Evolutionary conservation across 2,329 filamentous ascomycete genomes (phyloP).

Genomic region (Penicillium brasilianum): DNA sequence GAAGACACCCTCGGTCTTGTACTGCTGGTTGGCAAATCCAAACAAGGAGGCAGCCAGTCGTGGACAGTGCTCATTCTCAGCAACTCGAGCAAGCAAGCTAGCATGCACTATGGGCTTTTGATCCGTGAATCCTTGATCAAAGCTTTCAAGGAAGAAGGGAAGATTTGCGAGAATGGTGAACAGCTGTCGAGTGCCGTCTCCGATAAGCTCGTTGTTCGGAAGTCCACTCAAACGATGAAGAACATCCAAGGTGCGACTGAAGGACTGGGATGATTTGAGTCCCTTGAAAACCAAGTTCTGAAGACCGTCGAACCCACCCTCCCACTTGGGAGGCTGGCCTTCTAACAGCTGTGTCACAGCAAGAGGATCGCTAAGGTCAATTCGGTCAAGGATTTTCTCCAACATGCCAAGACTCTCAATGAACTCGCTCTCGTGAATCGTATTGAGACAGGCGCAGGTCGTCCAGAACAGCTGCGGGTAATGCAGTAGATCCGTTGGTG

Average conservation of each 20-base stretch:
- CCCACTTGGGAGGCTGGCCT: conserved; percentile 83
- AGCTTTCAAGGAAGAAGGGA: conserved; percentile 78
- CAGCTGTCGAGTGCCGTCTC: conserved; percentile 79
- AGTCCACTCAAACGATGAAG: conserved; percentile 79
- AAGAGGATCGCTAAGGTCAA: conserved; percentile 74
- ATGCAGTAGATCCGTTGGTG: conserved; percentile 77
- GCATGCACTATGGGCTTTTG: conserved; percentile 66
- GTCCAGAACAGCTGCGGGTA: conserved; percentile 99
- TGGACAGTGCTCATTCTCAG: conserved; percentile 71
- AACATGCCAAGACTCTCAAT: conserved; percentile 91
- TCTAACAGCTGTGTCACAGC: conserved; percentile 75
- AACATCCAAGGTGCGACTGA: conserved; percentile 76
- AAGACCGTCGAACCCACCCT: conserved; percentile 84
- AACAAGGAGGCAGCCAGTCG: conserved; percentile 72
- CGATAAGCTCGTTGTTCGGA: conserved; percentile 79
- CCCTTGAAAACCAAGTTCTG: conserved; percentile 90
- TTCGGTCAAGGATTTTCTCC: conserved; percentile 79
- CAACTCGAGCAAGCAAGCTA: conserved; percentile 71
- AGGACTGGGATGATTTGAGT: conserved; percentile 80
- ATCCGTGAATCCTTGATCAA: conserved; percentile 68
- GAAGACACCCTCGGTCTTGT: conserved; percentile 74
- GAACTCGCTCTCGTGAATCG: conserved; percentile 94
- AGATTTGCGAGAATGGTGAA: conserved; percentile 92
- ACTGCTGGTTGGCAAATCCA: conserved; percentile 70
- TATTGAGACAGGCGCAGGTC: conserved; percentile 92